These are phyloP conservation scores for Penicillium sp. DNA, from an alignment of 2,329 filamentous ascomycete genomes.

Conservation along the genomic window DNA sequence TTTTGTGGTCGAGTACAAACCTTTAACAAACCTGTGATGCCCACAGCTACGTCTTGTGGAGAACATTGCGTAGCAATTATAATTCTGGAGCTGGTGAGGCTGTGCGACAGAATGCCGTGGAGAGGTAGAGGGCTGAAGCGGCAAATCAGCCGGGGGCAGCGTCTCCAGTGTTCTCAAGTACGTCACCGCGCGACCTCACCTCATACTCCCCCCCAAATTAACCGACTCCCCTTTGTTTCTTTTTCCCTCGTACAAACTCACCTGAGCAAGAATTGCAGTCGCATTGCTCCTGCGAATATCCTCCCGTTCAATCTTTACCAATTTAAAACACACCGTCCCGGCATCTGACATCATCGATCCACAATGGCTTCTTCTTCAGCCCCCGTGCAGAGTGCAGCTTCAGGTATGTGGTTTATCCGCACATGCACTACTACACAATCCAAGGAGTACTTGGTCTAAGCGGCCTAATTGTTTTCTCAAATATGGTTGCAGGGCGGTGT, in stretches of 20 bases:
- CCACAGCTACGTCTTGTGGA: neutral
- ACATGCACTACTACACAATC: neutral
- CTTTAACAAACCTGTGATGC: neutral
- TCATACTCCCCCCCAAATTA: conserved; percentile 18
- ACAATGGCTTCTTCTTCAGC: conserved; percentile 30
- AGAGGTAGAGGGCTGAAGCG: conserved; percentile 10
- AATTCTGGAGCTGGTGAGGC: neutral
- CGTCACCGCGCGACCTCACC: conserved; percentile 38
- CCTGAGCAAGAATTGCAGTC: conserved; percentile 13
- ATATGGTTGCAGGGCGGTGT: neutral
- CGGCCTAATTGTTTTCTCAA: neutral
- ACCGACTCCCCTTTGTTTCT: conserved; percentile 12
- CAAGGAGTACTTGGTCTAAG: conserved; percentile 5
- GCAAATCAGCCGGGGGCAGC: conserved; percentile 28
- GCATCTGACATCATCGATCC: conserved; percentile 25
- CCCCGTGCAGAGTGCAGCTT: conserved; percentile 11
- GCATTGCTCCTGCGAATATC: conserved; percentile 16
- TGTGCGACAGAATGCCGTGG: conserved; percentile 7
- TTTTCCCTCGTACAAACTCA: conserved; percentile 10
- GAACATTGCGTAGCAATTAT: neutral
- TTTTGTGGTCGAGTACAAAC: neutral
- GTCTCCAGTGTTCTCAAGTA: conserved; percentile 31
- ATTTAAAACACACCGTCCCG: conserved; percentile 4
- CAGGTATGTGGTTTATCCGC: conserved; percentile 26
- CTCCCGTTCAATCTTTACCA: neutral